Base-by-base conservation (phyloP, 495 filamentous ascomycete genomes). In the Penicillium dipodomyicola region DNA sequence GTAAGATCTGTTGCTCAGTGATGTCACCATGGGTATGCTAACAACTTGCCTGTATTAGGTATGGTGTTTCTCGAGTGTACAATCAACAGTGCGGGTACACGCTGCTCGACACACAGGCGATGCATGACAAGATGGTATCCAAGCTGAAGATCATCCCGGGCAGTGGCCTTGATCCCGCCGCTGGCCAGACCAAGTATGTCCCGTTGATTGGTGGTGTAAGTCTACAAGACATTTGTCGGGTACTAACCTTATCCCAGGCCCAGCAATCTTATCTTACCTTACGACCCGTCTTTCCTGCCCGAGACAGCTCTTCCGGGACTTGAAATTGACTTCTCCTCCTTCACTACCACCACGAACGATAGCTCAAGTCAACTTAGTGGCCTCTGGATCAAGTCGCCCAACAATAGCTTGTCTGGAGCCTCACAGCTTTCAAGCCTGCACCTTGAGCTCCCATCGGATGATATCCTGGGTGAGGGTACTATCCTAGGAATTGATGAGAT, bases 261-360 rank as follows among this genome's bases (percentile, higher is more conserved):
- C 20, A 87, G 89, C 43, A 89, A 91, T 58, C 83, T 96, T 44
- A 69, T 92, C 14, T 78, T 97, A 4, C 73, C 80, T 20, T 90
- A 98, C 59, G 94, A 97, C 67, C 92, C 92, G 6, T 80, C 84
- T n/a, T 96, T 97, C 62, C 68, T 92, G 1, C 88, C 89, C 0
- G 88, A 90, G 39, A 78, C 83, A 22, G 72, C 68, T 45, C 74
- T 89, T 17, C 80, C 80, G 11, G 73, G 75, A 10, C 68, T 87
- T 19, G 80, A 87, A 37, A 63, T 88, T 30, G 82, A 89, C 49
- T 58, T 86, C 29, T 58, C 67, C 1, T 58, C 57, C 15, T 50
- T 75, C 41, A 55, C 49, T 20, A 29, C 49, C 2, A 23, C 48
- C 14, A 35, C 57, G 5, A 60, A 65, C 4, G 49, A 50, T 4